These are phyloP conservation scores for Trichocladium antarcticum DNA, from an alignment of 495 filamentous ascomycete species.

Conservation along the genomic window DNA sequence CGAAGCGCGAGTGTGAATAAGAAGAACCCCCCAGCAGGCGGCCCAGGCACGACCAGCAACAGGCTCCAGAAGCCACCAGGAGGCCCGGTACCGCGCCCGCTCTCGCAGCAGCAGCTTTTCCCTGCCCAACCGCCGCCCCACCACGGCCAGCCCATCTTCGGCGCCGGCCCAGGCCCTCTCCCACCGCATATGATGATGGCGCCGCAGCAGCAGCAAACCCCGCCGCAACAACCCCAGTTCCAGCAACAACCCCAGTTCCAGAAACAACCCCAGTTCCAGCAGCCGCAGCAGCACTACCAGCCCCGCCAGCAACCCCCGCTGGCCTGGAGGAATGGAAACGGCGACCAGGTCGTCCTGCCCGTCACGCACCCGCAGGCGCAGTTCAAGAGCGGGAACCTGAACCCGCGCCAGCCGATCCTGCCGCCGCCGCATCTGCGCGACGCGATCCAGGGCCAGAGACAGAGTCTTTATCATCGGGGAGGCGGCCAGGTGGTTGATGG, in stretches of 20 bases:
- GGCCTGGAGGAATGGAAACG: not conserved
- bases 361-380: not conserved
- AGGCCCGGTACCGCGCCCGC: not conserved
- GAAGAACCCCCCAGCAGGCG: not conserved
- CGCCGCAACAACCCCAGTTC: not conserved
- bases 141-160: constrained; percentile 2
- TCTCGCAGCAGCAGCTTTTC: not conserved
- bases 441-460: not conserved
- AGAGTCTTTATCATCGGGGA: no score
- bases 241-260: constrained; percentile 1
- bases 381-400: not conserved
- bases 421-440: constrained; percentile 1
- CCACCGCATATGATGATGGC: not conserved
- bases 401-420: not conserved
- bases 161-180: not conserved
- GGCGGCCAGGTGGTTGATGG: no score
- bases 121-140: not conserved
- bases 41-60: not conserved
- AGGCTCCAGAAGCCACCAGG: not conserved
- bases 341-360: not conserved
- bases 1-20: constrained; percentile 2
- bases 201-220: not conserved
- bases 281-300: not conserved
- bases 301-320: not conserved
- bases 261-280: not conserved